phyloP scores from a whole-genome alignment of 768 basidiomycete genomes.

The Scleroderma citrinum region DNA sequence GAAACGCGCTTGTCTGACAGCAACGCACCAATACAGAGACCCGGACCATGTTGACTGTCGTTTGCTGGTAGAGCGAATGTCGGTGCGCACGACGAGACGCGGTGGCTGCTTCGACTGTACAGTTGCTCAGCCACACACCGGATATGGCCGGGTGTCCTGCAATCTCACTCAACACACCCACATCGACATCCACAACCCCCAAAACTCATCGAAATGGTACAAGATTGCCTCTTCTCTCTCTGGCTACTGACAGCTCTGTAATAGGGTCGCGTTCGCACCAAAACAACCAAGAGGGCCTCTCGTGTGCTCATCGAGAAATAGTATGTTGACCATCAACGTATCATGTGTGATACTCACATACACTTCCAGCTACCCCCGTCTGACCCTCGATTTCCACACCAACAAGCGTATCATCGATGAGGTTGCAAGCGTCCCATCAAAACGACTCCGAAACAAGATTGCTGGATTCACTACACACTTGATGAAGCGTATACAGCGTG shows the following conservation, averaged over 20 bases:
- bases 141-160: slow-evolving; percentile 15
- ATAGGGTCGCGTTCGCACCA: slow-evolving; percentile 98
- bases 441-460: slow-evolving; percentile 99
- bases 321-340: slow-evolving; percentile 39
- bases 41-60: slow-evolving; percentile 67
- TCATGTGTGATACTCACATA: background rate
- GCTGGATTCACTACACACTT: slow-evolving; percentile 99
- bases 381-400: slow-evolving; percentile 99
- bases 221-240: slow-evolving; percentile 12
- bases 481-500: slow-evolving; percentile 99
- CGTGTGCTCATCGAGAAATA: slow-evolving; percentile 99
- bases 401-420: slow-evolving; percentile 99
- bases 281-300: slow-evolving; percentile 99
- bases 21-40: slow-evolving; percentile 70
- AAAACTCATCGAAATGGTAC: slow-evolving; percentile 46
- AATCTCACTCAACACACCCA: slow-evolving; percentile 9
- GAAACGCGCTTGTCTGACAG: background rate
- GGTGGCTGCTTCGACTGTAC: slow-evolving; percentile 24
- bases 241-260: background rate
- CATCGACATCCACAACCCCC: slow-evolving; percentile 20
- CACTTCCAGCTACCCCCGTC: slow-evolving; percentile 81
- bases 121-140: slow-evolving; percentile 30
- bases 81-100: background rate
- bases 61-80: background rate
- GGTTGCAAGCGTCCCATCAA: slow-evolving; percentile 94